These are phyloP conservation scores for Yarrowia hollandica DNA, from an alignment of 805 yeast genomes.

Conservation along the genomic window DNA sequence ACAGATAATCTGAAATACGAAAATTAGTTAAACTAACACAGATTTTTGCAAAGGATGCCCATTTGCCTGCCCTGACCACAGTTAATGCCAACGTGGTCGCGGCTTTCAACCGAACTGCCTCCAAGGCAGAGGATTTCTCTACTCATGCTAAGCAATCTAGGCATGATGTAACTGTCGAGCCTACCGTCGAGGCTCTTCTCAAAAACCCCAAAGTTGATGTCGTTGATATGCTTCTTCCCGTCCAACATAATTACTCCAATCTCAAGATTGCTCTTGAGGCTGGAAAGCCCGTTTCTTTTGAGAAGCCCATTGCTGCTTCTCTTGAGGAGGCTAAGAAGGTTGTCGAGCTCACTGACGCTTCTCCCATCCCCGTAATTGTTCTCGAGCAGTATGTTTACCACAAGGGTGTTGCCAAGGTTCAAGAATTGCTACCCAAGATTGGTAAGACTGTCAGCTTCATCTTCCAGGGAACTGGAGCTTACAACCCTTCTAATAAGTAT, in stretches of 20 bases:
- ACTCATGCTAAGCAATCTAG: conserved; percentile 48
- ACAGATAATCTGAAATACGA: too few species aligned
- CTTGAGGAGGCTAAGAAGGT: conserved; percentile 77
- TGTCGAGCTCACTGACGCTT: conserved; percentile 60
- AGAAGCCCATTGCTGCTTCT: conserved; percentile 91
- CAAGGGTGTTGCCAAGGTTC: conserved; percentile 56
- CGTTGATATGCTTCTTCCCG: conserved; percentile 88
- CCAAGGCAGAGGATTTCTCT: conserved; percentile 83
- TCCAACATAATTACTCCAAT: conserved; percentile 68
- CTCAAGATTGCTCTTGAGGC: conserved; percentile 69
- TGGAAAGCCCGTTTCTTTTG: conserved; percentile 77
- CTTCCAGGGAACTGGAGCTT: conserved; percentile 52
- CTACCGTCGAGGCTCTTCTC: conserved; percentile 50
- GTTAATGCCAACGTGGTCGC: conserved; percentile 57
- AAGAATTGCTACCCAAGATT: conserved; percentile 62
- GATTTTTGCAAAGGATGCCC: conserved; percentile 83
- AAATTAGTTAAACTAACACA: conserved; percentile 29
- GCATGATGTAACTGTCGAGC: conserved; percentile 50
- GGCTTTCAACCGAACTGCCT: conserved; percentile 77
- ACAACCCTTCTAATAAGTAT: conserved; percentile 50
- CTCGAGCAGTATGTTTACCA: conserved; percentile 86
- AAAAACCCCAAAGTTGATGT: conserved; percentile 67
- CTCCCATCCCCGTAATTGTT: conserved; percentile 69
- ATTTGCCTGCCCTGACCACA: conserved; percentile 64
- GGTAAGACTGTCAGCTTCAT: conserved; percentile 54